These are phyloP conservation scores for Orychophragmus violaceus DNA, from an alignment of 345 rosid species.

Conservation along the genomic window DNA sequence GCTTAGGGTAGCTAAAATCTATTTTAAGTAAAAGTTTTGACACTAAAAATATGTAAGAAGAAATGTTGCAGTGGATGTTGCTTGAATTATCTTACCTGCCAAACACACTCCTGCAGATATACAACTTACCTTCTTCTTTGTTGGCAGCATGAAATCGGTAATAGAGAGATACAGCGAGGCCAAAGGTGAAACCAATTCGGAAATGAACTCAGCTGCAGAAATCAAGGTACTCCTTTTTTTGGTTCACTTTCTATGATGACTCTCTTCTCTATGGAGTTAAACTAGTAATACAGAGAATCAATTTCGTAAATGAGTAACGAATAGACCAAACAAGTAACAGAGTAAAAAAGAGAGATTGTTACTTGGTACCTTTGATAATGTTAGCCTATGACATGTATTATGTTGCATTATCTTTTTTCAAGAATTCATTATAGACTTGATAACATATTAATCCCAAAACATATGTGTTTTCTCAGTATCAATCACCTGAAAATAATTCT, in stretches of 20 bases:
- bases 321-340: background rate
- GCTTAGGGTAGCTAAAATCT: constrained; percentile 7
- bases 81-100: constrained; percentile 12
- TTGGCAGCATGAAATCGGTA: constrained; percentile 25
- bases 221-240: constrained; percentile 14
- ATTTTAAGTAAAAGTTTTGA: background rate
- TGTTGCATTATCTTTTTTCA: background rate
- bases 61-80: constrained; percentile 1
- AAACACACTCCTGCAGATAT: background rate
- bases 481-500: constrained; percentile 13
- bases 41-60: background rate
- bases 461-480: background rate
- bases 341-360: background rate
- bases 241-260: background rate
- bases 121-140: background rate
- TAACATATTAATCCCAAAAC: background rate
- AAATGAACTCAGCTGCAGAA: constrained; percentile 13
- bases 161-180: constrained; percentile 30
- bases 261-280: background rate
- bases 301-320: background rate
- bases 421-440: background rate
- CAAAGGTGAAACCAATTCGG: constrained; percentile 20
- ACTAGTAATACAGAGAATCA: background rate
- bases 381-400: background rate
- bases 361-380: background rate